These are phyloP conservation scores for Pleurotus tuber-regium DNA, from an alignment of 768 basidiomycete species.

Conservation along the genomic window DNA sequence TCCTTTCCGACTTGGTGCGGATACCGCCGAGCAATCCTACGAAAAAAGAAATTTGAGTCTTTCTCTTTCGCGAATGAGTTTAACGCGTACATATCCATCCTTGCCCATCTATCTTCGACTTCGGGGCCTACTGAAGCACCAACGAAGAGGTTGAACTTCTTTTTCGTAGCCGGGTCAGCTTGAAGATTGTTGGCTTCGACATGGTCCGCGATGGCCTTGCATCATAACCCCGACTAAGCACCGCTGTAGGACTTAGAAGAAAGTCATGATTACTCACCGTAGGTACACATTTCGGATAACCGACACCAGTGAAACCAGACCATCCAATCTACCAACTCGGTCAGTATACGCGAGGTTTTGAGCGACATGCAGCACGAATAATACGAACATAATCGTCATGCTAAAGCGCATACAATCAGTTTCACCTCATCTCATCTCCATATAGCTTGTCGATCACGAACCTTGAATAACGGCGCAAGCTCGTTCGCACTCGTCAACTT, in stretches of 20 bases:
- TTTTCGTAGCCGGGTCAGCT: slow-evolving; percentile 38
- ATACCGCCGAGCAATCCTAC: slow-evolving; percentile 40
- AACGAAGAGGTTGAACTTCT: slow-evolving; percentile 47
- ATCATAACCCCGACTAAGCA: not conserved
- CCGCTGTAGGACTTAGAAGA: too few species aligned
- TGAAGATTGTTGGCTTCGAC: slow-evolving; percentile 42
- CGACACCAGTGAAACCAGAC: slow-evolving; percentile 51
- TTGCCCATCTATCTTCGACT: slow-evolving; percentile 47
- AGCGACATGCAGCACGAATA: not conserved
- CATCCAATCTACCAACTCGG: slow-evolving; percentile 38
- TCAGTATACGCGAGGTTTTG: not conserved
- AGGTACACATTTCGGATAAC: slow-evolving; percentile 45
- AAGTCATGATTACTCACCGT: too few species aligned
- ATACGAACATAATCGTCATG: slow-evolving; percentile 43
- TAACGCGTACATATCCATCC: slow-evolving; percentile 41
- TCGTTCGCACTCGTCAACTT: slow-evolving; percentile 36
- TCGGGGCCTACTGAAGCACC: slow-evolving; percentile 48
- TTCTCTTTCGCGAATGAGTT: not conserved
- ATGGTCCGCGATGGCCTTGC: slow-evolving; percentile 49
- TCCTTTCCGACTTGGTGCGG: slow-evolving; percentile 52
- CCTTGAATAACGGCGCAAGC: slow-evolving; percentile 41
- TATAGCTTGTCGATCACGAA: slow-evolving; percentile 11
- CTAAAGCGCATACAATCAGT: slow-evolving; percentile 20
- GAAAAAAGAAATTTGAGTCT: not conserved
- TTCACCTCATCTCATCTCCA: not conserved